Conservation (phyloP, 2,329 filamentous ascomycete genomes). For the Calycina marina region DNA sequence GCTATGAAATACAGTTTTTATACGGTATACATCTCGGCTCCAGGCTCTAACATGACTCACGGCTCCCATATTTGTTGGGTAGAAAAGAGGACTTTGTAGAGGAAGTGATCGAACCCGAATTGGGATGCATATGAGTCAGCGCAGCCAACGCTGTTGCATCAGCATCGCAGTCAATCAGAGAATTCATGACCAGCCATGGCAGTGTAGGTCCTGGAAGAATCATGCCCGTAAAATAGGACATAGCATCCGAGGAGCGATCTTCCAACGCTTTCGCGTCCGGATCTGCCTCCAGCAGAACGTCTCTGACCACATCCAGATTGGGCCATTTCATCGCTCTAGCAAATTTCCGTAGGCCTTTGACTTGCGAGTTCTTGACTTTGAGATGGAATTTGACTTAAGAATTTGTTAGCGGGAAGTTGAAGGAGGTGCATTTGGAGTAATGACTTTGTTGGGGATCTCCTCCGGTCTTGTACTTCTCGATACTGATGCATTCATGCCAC, state of each 20-base stretch:
- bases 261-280: constrained; percentile 39
- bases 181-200: constrained; percentile 66
- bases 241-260: constrained; percentile 50
- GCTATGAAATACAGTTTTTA: no score
- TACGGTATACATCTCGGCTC: no score
- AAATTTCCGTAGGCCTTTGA: constrained; percentile 53
- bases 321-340: constrained; percentile 65
- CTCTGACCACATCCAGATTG: constrained; percentile 50
- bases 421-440: constrained; percentile 8
- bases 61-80: no score
- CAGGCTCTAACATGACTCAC: no score
- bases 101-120: no score
- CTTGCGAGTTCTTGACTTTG: constrained; percentile 50
- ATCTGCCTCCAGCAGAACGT: constrained; percentile 41
- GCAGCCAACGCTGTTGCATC: constrained; percentile 52
- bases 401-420: constrained; percentile 6
- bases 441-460: constrained; percentile 34
- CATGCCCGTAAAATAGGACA: constrained; percentile 65
- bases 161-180: constrained; percentile 59
- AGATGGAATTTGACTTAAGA: constrained; percentile 43
- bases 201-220: constrained; percentile 56
- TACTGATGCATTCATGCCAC: constrained; percentile 56
- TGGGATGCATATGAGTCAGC: constrained; percentile 51
- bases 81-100: no score
- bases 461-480: constrained; percentile 42